phyloP scores from a whole-genome alignment of 345 rosid genomes.

The Pseudoturritis turrita region DNA sequence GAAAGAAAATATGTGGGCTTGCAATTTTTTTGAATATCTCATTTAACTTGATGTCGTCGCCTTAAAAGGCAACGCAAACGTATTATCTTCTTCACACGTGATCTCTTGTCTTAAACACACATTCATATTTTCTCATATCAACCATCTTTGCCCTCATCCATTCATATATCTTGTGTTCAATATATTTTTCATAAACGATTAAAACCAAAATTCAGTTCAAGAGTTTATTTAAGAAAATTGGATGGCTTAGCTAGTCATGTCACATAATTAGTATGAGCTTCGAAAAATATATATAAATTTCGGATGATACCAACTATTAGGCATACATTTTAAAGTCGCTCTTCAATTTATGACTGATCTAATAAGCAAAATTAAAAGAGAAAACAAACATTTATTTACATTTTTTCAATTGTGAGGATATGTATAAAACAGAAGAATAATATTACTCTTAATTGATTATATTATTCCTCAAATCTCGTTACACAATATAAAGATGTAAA shows the following conservation, averaged over 20 bases:
- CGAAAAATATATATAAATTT: neutral
- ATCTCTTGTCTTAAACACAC: slow-evolving; percentile 14
- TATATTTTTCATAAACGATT: neutral
- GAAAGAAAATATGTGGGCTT: slow-evolving; percentile 13
- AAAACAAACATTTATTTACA: too few relatives aligned
- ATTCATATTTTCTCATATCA: slow-evolving; percentile 14
- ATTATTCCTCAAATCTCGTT: slow-evolving; percentile 14
- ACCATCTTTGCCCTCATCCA: slow-evolving; percentile 16
- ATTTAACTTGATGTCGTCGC: slow-evolving; percentile 19
- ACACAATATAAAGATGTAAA: slow-evolving; percentile 19
- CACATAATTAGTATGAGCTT: neutral
- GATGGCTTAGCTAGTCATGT: neutral
- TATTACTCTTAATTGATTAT: neutral
- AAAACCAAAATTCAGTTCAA: neutral
- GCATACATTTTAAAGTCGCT: neutral
- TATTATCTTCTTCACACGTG: slow-evolving; percentile 28
- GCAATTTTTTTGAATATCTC: slow-evolving; percentile 1
- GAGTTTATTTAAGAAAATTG: neutral
- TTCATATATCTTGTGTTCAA: slow-evolving; percentile 4
- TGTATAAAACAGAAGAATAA: neutral
- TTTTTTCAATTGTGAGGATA: neutral
- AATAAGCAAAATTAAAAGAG: too few relatives aligned
- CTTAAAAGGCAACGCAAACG: slow-evolving; percentile 31
- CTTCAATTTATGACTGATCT: neutral
- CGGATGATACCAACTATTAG: neutral